A percentile compares a stretch with the other conserved stretches of the same genome.
Evolutionary conservation across 2,329 filamentous ascomycete species (phyloP).

Genomic region (Aspergillus glaucus): DNA sequence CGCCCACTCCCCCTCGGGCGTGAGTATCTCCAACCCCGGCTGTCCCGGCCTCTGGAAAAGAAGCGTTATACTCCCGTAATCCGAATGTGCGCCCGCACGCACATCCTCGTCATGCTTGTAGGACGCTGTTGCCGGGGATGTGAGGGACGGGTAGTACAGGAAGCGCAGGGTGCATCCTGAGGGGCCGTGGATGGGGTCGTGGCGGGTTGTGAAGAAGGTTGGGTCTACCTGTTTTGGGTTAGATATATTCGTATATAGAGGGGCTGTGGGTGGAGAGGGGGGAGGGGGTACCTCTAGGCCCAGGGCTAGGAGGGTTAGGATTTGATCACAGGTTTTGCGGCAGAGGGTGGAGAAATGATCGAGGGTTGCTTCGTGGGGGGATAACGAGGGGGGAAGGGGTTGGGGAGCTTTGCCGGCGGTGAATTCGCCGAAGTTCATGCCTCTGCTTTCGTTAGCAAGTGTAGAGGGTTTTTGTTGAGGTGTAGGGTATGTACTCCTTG

Average conservation of each 20-base stretch:
- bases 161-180: conserved; percentile 60
- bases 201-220: conserved; percentile 56
- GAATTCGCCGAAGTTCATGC: conserved; percentile 87
- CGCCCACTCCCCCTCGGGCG: conserved; percentile 52
- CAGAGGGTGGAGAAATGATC: conserved; percentile 64
- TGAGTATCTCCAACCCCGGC: conserved; percentile 77
- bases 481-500: conserved; percentile 65
- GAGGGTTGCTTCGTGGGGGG: conserved; percentile 55
- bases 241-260: background rate
- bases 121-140: conserved; percentile 36
- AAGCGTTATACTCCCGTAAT: conserved; percentile 65
- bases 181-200: conserved; percentile 46
- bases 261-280: background rate
- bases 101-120: conserved; percentile 56
- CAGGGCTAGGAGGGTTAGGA: conserved; percentile 71
- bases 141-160: conserved; percentile 63
- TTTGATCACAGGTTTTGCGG: conserved; percentile 62
- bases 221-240: conserved; percentile 32
- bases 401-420: conserved; percentile 63
- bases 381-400: conserved; percentile 63
- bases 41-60: conserved; percentile 83
- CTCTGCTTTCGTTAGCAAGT: conserved; percentile 45
- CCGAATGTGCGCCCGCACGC: conserved; percentile 84
- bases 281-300: conserved; percentile 58
- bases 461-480: background rate